phyloP scores from a whole-genome alignment of 345 rosid genomes.

The Brassica cretica region DNA sequence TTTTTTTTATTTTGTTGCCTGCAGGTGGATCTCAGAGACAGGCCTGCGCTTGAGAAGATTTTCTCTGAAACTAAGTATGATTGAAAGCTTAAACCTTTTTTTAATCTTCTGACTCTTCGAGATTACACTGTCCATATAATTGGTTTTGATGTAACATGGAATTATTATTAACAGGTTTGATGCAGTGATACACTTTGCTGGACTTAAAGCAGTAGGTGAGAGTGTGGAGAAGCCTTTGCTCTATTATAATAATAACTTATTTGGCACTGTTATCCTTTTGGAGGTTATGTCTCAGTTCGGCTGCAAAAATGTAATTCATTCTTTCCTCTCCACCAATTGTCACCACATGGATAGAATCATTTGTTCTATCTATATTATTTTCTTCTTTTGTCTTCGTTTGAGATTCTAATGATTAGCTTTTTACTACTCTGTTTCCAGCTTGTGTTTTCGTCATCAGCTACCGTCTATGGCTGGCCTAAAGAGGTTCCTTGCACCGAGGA shows the following conservation, averaged over 20 bases:
- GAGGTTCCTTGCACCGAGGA: slow-evolving; percentile 95
- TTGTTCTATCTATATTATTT: not conserved
- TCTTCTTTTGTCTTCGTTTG: slow-evolving; percentile 4
- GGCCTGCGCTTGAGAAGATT: slow-evolving; percentile 69
- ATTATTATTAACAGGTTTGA: slow-evolving; percentile 61
- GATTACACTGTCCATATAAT: slow-evolving; percentile 6
- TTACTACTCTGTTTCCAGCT: slow-evolving; percentile 56
- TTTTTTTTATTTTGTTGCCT: not conserved
- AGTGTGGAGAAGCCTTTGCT: slow-evolving; percentile 87
- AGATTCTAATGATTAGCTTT: slow-evolving; percentile 25
- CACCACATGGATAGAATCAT: slow-evolving; percentile 22
- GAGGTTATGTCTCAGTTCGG: slow-evolving; percentile 85
- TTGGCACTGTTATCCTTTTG: slow-evolving; percentile 73
- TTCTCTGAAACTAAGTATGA: slow-evolving; percentile 68
- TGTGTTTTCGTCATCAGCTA: slow-evolving; percentile 97
- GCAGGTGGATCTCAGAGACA: slow-evolving; percentile 89
- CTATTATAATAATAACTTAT: slow-evolving; percentile 77
- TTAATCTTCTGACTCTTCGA: not conserved
- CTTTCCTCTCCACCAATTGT: not conserved
- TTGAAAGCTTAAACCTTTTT: not conserved
- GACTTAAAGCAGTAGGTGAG: slow-evolving; percentile 97
- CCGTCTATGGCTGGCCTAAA: slow-evolving; percentile 98
- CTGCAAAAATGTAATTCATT: slow-evolving; percentile 73
- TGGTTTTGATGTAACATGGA: slow-evolving; percentile 28
- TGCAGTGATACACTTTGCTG: slow-evolving; percentile 97